Conservation (phyloP, 352 stramenopile genomes). For the Globisporangium cylindrosporum region DNA sequence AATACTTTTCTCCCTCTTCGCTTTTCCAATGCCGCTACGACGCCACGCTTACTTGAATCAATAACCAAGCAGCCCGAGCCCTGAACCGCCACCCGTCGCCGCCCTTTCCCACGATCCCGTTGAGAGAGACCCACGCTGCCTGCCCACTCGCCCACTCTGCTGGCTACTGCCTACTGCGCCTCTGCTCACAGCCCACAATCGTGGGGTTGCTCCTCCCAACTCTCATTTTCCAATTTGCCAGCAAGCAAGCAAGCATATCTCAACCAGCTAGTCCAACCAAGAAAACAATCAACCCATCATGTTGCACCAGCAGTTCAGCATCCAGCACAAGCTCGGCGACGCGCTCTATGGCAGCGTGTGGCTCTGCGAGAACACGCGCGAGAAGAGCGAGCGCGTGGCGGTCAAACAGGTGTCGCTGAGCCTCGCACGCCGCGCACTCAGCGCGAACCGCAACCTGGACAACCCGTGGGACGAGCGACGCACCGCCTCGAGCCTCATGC, state of each 20-base stretch:
- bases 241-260: not conserved
- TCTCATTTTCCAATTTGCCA: not conserved
- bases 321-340: constrained; percentile 26
- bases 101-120: not conserved
- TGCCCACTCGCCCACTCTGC: no score
- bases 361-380: constrained; percentile 29
- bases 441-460: constrained; percentile 19
- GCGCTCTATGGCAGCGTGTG: constrained; percentile 40
- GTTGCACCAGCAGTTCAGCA: constrained; percentile 22
- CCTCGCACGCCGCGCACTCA: constrained; percentile 21
- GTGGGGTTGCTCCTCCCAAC: not conserved
- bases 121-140: not conserved
- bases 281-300: not conserved
- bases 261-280: not conserved
- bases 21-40: not conserved
- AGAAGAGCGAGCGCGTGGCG: constrained; percentile 26
- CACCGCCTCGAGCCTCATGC: constrained; percentile 25
- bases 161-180: no score
- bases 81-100: not conserved
- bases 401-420: constrained; percentile 38
- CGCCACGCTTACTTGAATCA: not conserved
- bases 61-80: not conserved
- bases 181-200: not conserved
- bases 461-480: constrained; percentile 38
- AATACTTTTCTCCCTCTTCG: not conserved